phyloP scores from a whole-genome alignment of 129 eudicot species.

The Saussurea involucrata region DNA sequence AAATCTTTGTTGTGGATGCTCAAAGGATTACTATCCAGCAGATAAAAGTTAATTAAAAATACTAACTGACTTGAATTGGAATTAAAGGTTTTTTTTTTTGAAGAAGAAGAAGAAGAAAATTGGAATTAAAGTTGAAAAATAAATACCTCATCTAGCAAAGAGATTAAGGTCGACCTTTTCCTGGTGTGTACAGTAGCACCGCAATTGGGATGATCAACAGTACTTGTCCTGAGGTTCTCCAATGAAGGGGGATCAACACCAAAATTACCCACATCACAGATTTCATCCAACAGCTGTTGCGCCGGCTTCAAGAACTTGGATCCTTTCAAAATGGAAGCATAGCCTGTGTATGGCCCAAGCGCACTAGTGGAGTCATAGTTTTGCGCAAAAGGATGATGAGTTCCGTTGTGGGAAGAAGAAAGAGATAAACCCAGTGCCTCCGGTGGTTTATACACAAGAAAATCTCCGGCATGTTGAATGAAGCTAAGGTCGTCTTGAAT shows the following conservation, averaged over 20 bases:
- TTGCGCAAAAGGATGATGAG: conserved; percentile 19
- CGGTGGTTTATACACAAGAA: conserved; percentile 29
- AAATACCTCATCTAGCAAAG: conserved; percentile 65
- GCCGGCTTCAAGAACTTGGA: conserved; percentile 76
- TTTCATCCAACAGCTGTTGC: conserved; percentile 52
- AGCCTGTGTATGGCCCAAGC: conserved; percentile 69
- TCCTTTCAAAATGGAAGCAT: conserved; percentile 56
- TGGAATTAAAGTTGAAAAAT: too few species aligned
- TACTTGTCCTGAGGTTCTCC: conserved; percentile 16
- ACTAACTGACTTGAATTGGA: too few species aligned
- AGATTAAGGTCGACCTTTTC: conserved; percentile 51
- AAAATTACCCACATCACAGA: conserved; percentile 43
- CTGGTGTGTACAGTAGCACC: conserved; percentile 27
- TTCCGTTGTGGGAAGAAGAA: conserved; percentile 30
- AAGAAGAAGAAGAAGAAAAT: too few species aligned
- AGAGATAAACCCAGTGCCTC: conserved; percentile 42
- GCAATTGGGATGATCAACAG: conserved; percentile 32
- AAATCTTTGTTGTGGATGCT: too few species aligned
- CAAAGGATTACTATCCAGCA: neutral
- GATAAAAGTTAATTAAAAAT: neutral
- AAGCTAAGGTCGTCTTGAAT: conserved; percentile 15
- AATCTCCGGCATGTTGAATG: conserved; percentile 23
- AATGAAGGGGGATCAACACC: conserved; percentile 27
- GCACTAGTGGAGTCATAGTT: conserved; percentile 17
- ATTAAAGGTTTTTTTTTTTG: too few species aligned